These are phyloP conservation scores for Vaccinium darrowii DNA, from an alignment of 148 eudicot genomes.

Conservation along the genomic window DNA sequence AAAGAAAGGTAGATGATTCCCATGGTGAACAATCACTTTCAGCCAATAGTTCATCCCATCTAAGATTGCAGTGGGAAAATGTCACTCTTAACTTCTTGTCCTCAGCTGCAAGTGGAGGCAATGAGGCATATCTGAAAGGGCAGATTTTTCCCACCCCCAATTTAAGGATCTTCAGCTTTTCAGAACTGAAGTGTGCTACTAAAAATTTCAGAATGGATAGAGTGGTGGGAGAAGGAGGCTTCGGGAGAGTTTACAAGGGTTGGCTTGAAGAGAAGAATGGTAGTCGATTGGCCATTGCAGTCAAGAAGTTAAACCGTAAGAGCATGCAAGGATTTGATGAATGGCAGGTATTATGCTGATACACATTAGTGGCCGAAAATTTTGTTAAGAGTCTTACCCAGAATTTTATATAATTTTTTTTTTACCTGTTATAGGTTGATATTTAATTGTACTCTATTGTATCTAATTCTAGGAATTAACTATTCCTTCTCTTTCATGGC, in stretches of 20 bases:
- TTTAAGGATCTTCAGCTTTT: slow-evolving; percentile 48
- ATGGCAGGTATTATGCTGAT: slow-evolving; percentile 63
- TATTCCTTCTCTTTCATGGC: not conserved
- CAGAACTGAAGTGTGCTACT: slow-evolving; percentile 59
- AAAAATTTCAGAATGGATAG: slow-evolving; percentile 56
- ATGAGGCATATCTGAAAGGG: slow-evolving; percentile 36
- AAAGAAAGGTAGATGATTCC: too few relatives aligned
- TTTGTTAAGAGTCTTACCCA: not conserved
- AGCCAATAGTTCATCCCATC: too few relatives aligned
- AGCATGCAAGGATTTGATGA: slow-evolving; percentile 80
- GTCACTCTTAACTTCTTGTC: too few relatives aligned
- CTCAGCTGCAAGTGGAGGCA: not conserved
- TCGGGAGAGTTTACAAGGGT: slow-evolving; percentile 29
- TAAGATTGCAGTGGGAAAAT: too few relatives aligned
- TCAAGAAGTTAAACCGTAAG: slow-evolving; percentile 75
- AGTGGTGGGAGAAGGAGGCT: slow-evolving; percentile 81
- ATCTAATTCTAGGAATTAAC: too few relatives aligned
- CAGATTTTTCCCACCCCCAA: slow-evolving; percentile 48
- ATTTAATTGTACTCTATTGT: not conserved
- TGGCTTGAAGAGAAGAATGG: slow-evolving; percentile 54
- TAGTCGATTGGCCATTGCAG: slow-evolving; percentile 52
- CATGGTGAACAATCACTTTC: too few relatives aligned
- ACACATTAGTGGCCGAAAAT: not conserved
- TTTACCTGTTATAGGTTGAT: not conserved
- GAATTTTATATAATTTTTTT: not conserved